Evolutionary conservation across 2,329 filamentous ascomycete species (phyloP).

Genomic region (Microsporum canis): DNA sequence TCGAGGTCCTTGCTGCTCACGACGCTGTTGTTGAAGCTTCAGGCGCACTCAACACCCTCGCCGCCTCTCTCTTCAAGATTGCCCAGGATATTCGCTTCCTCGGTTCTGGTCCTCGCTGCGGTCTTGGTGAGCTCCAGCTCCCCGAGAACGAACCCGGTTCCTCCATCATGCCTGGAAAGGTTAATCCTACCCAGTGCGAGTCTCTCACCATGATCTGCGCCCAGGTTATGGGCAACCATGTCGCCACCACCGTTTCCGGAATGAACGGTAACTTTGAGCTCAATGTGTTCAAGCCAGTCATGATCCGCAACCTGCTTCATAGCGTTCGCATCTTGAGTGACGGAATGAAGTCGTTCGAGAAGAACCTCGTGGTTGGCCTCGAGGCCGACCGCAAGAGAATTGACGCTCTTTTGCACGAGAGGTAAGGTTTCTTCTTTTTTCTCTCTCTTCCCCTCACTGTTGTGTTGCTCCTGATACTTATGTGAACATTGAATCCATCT

Average conservation of each 20-base stretch:
- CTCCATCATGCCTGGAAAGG: conserved; percentile 98
- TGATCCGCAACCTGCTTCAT: conserved; percentile 92
- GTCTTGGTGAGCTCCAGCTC: conserved; percentile 81
- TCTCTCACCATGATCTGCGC: conserved; percentile 94
- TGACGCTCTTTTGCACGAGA: conserved; percentile 79
- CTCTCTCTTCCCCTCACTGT: conserved; percentile 20
- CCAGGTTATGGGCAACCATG: conserved; percentile 96
- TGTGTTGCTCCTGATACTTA: conserved; percentile 5
- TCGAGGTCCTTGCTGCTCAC: conserved; percentile 90
- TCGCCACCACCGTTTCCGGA: conserved; percentile 82
- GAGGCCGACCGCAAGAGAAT: conserved; percentile 93
- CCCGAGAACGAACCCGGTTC: conserved; percentile 97
- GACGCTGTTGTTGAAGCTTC: conserved; percentile 92
- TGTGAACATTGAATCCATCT: conserved; percentile 7
- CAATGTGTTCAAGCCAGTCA: conserved; percentile 95
- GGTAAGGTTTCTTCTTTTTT: conserved; percentile 45
- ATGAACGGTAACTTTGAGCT: conserved; percentile 98
- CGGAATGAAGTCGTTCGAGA: conserved; percentile 89
- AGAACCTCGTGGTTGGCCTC: conserved; percentile 78
- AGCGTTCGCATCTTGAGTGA: conserved; percentile 79
- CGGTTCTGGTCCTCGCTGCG: conserved; percentile 88
- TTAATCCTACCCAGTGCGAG: conserved; percentile 98
- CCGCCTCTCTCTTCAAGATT: conserved; percentile 88
- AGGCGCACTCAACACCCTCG: conserved; percentile 85
- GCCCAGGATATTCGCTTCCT: conserved; percentile 97